Evolutionary conservation across 345 rosid genomes (phyloP).

Genomic region (Toxicodendron radicans): DNA sequence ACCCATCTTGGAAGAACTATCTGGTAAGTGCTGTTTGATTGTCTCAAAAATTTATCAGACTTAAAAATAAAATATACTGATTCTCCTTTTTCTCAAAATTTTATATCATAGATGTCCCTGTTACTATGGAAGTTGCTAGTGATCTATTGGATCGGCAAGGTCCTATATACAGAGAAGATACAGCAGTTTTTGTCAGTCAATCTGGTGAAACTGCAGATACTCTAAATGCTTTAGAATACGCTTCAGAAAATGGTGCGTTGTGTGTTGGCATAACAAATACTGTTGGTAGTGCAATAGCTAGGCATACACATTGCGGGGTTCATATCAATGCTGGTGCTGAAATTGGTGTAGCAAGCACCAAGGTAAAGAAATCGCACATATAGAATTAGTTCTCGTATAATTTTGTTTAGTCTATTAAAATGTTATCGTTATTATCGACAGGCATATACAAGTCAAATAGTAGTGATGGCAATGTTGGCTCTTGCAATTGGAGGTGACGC

Average conservation of each 20-base stretch:
- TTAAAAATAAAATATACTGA: slow-evolving; percentile 4
- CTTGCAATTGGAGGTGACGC: slow-evolving; percentile 88
- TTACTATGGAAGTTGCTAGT: slow-evolving; percentile 98
- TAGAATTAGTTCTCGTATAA: slow-evolving; percentile 1
- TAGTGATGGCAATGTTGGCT: slow-evolving; percentile 95
- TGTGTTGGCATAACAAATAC: slow-evolving; percentile 98
- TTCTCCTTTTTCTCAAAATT: neutral
- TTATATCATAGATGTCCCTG: slow-evolving; percentile 68
- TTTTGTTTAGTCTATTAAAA: slow-evolving; percentile 15
- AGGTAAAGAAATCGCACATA: slow-evolving; percentile 44
- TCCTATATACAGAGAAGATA: slow-evolving; percentile 96
- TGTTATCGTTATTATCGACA: slow-evolving; percentile 22
- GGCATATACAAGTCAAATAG: slow-evolving; percentile 99
- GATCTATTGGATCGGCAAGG: slow-evolving; percentile 93
- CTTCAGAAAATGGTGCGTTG: slow-evolving; percentile 82
- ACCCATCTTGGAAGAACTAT: slow-evolving; percentile 93
- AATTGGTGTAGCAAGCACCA: slow-evolving; percentile 97
- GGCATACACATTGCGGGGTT: slow-evolving; percentile 86
- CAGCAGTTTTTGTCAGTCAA: slow-evolving; percentile 96
- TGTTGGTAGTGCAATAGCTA: slow-evolving; percentile 95
- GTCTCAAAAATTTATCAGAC: neutral
- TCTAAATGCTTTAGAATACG: slow-evolving; percentile 76
- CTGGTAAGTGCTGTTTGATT: slow-evolving; percentile 53
- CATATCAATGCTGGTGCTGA: slow-evolving; percentile 96
- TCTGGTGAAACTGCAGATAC: slow-evolving; percentile 99